phyloP scores from a whole-genome alignment of 1,139 yeast species.

The Lodderomyces jiufengensis region DNA sequence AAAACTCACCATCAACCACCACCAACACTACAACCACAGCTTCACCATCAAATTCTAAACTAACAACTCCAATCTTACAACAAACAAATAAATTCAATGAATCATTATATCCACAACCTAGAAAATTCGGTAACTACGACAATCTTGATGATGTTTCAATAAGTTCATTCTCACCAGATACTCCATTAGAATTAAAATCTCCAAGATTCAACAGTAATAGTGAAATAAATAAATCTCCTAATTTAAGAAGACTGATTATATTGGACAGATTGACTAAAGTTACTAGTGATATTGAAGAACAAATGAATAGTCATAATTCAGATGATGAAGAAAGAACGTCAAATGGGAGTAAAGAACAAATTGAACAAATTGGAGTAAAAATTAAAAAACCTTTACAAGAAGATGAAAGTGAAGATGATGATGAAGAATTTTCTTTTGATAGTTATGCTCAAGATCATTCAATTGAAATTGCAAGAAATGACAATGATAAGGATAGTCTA shows the following conservation, averaged over 20 bases:
- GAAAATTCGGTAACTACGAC: slow-evolving; percentile 1
- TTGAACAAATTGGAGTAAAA: not conserved
- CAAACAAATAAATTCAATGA: slow-evolving; percentile 4
- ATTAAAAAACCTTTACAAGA: slow-evolving; percentile 5
- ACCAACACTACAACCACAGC: not conserved
- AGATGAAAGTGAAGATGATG: slow-evolving; percentile 7
- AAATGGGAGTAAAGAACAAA: slow-evolving; percentile 3
- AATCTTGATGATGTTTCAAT: slow-evolving; percentile 23
- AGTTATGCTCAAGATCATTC: slow-evolving; percentile 6
- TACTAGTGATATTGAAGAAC: slow-evolving; percentile 40
- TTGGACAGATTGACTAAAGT: slow-evolving; percentile 40
- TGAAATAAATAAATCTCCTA: slow-evolving; percentile 9
- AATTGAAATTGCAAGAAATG: not conserved
- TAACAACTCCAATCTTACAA: slow-evolving; percentile 7
- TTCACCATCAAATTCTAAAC: not conserved
- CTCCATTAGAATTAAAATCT: slow-evolving; percentile 18
- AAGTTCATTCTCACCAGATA: slow-evolving; percentile 37
- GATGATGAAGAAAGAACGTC: slow-evolving; percentile 12
- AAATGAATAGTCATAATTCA: slow-evolving; percentile 21
- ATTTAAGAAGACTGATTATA: slow-evolving; percentile 35
- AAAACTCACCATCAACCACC: not conserved
- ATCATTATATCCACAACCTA: slow-evolving; percentile 8
- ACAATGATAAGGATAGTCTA: not conserved
- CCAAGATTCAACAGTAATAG: slow-evolving; percentile 14
- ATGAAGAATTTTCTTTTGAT: slow-evolving; percentile 16